Base-by-base conservation (phyloP, 1,284 basidiomycete species). In the Puccinia triticina region DNA sequence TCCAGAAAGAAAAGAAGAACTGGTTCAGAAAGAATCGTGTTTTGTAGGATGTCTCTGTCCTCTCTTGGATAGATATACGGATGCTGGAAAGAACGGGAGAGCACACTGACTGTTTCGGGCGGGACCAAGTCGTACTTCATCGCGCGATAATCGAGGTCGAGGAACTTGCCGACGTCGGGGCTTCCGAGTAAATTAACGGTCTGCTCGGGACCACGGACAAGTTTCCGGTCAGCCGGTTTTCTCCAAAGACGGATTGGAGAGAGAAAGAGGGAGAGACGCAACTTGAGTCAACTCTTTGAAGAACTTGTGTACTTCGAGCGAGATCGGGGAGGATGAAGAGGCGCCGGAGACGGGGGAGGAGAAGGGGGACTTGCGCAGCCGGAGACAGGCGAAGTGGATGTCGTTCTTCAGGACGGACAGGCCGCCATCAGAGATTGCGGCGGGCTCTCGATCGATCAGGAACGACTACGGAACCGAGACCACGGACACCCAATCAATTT, bases 271-370 rank as follows among this genome's bases (percentile, higher is more conserved):
- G 26, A 53, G 40, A 77, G 32, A 48, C 34, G 21, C 18, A 48
- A 81, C 78, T 50, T 81, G 78, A 16, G 37, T 21, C 53, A 82
- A 73, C 43, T 75, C 80, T 40, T 75, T 61, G 66, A 82, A 74
- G 29, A 82, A 53, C 34, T 26, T 16, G 23, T 61, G 50, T 0
- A 75, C 43, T 61, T 75, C 21, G 37, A 50, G 29, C 34, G n/a
- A 66, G 5, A 34, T n/a, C 26, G 50, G 11, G 3, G 48, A 73
- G 26, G 23, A n/a, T n/a, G n/a, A 32, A 34, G 71, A 73, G 5
- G 29, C 53, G 26, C 3, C 29, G 10, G n/a, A 34, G 18, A 26
- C 29, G 37, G 66, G 40, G 37, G 29, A 37, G 5, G 71, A 50
- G 48, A 73, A 73, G 26, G 40, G 11, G n/a, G 71, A 72, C 12